Evolutionary conservation across 2,329 filamentous ascomycete species (phyloP).

Genomic region (Thielaviopsis ethacetica): DNA sequence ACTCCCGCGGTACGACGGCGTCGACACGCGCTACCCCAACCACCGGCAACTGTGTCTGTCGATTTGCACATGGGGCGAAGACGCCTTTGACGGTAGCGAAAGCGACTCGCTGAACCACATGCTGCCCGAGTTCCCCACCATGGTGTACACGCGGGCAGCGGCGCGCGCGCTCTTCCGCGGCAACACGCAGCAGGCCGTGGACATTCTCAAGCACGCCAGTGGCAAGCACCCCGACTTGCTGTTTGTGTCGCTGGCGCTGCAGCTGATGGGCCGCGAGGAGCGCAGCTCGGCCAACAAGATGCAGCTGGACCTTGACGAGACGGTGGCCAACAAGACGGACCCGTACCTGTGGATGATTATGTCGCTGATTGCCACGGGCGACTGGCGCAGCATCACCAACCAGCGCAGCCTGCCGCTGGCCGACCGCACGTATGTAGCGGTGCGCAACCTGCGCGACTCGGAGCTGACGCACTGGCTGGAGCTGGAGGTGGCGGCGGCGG

Average conservation of each 20-base stretch:
- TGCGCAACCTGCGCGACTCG: constrained; percentile 47
- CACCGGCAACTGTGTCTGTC: constrained; percentile 62
- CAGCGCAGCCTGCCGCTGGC: constrained; percentile 57
- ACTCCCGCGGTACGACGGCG: constrained; percentile 46
- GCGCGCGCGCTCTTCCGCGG: constrained; percentile 62
- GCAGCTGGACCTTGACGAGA: constrained; percentile 41
- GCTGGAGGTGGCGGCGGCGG: constrained; percentile 43
- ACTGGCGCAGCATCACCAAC: constrained; percentile 59
- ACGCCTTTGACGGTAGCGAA: constrained; percentile 23
- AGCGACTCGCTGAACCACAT: constrained; percentile 27
- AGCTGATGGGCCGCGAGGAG: constrained; percentile 39
- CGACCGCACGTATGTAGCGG: constrained; percentile 58
- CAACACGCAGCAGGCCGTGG: constrained; percentile 49
- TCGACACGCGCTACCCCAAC: constrained; percentile 45
- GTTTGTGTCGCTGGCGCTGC: constrained; percentile 51
- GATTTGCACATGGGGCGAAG: constrained; percentile 52
- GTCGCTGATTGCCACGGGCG: constrained; percentile 56
- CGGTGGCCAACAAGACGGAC: constrained; percentile 48
- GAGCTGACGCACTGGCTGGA: constrained; percentile 51
- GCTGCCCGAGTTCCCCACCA: constrained; percentile 32
- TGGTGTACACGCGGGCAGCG: constrained; percentile 54
- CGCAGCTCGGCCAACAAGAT: constrained; percentile 25
- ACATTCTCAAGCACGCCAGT: constrained; percentile 52
- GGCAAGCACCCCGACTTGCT: constrained; percentile 45
- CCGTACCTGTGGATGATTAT: constrained; percentile 69